Base-by-base conservation (phyloP, 345 rosid genomes). In the Stellera chamaejasme region DNA sequence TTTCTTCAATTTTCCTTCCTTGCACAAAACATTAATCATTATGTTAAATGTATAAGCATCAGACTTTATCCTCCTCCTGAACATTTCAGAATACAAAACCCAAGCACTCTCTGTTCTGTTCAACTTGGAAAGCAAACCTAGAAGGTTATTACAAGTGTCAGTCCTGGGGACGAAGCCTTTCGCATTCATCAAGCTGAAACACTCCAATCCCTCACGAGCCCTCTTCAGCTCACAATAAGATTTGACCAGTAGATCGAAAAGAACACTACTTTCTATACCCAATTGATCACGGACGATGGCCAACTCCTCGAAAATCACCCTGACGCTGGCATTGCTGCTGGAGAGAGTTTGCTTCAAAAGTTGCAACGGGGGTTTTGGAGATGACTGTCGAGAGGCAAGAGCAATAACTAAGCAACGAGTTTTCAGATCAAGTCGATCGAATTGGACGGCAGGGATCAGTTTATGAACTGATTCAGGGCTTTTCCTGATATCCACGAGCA, bases 11-110 rank as follows among this genome's bases (percentile, higher is more conserved):
- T 87, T 87, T 62, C 83, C 97, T 70, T 84, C 92, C 70, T 84
- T 90, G 13, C 97, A 92, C 79, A 92, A 66, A 50, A 79, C 72
- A 66, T 92, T 88, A 26, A 93, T 78, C 99, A 93, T 93, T 54
- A 93, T 89, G 44, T 89, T 93, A 69, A 71, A 93, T 0, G 99
- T 89, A 58, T 64, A 71, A 15, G 82, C 53, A 54, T 69, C 86
- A 2, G 94, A 93, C 61, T 75, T 81, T 25, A 93, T 81, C 82
- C 76, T 75, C 86, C 81, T 71, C 75, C 83, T 81, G 56, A 77
- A 89, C 97, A 93, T 89, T 73, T 93, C 93, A n/a, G 99, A 97
- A 57, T 82, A 89, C 68, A 89, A 62, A 66, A 84, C 79, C 97
- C 99, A 84, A 0, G 88, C 94, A 2, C 45, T 57, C 68, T 83